Evolutionary conservation across 768 basidiomycete species (phyloP).

Genomic region (Mycena rebaudengoi): DNA sequence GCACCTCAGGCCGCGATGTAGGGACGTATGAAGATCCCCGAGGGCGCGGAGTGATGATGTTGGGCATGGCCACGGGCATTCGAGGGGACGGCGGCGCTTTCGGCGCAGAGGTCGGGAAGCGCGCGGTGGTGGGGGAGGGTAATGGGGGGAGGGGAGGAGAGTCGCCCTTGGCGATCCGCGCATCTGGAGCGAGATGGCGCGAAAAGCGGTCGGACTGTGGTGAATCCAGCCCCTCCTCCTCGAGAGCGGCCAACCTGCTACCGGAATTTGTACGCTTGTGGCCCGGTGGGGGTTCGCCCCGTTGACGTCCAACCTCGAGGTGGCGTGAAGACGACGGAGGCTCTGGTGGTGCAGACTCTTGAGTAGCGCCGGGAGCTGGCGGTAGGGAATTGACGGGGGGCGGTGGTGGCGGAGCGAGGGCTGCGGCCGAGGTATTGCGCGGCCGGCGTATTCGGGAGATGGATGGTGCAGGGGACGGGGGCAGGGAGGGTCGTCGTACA

Average conservation of each 20-base stretch:
- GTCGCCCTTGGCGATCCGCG: no score
- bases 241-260: constrained; percentile 64
- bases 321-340: constrained; percentile 34
- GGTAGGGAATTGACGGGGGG: constrained; percentile 70
- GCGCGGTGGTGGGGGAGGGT: constrained; percentile 54
- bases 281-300: constrained; percentile 39
- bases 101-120: constrained; percentile 45
- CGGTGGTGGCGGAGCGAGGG: constrained; percentile 70
- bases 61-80: no score
- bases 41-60: constrained; percentile 55
- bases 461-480: constrained; percentile 34
- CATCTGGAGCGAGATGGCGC: no score
- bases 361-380: constrained; percentile 60
- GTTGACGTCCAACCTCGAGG: constrained; percentile 37
- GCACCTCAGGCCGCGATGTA: constrained; percentile 45
- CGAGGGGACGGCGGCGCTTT: constrained; percentile 61
- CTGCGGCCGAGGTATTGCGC: constrained; percentile 54
- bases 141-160: constrained; percentile 76
- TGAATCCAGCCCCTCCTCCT: constrained; percentile 64
- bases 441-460: constrained; percentile 48
- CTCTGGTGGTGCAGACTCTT: constrained; percentile 16
- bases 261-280: constrained; percentile 67
- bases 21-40: constrained; percentile 64
- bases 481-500: constrained; percentile 53
- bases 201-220: no score